Conservation (phyloP, 1,139 yeast species). For the Hanseniaspora sp. region DNA sequence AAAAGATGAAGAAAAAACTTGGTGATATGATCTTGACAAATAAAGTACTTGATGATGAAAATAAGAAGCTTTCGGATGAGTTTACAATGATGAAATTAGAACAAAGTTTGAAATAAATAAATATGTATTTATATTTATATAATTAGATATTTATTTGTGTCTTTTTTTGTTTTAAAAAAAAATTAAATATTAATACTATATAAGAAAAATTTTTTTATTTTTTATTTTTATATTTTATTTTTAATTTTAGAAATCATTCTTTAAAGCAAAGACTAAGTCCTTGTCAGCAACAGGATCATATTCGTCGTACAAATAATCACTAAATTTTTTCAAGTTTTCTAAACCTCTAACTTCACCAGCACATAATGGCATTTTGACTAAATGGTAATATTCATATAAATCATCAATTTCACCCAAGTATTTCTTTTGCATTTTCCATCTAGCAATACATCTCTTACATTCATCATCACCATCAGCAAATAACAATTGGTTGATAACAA, state of each 20-base stretch:
- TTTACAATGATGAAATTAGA: constrained; percentile 12
- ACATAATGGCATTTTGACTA: constrained; percentile 86
- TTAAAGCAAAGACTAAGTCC: constrained; percentile 21
- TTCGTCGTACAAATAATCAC: constrained; percentile 56
- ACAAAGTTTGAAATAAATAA: neutral
- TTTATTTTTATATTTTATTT: too few species aligned
- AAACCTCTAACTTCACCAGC: constrained; percentile 91
- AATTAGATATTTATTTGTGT: too few species aligned
- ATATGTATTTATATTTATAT: neutral
- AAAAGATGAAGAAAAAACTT: constrained; percentile 1
- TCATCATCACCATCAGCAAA: constrained; percentile 59
- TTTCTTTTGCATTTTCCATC: constrained; percentile 93
- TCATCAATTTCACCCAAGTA: constrained; percentile 91
- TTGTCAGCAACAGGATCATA: constrained; percentile 57
- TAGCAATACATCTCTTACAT: constrained; percentile 81
- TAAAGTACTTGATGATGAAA: constrained; percentile 9
- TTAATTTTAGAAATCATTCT: constrained; percentile 9
- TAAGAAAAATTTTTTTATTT: too few species aligned
- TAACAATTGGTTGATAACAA: constrained; percentile 84
- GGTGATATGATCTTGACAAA: constrained; percentile 9
- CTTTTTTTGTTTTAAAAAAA: too few species aligned
- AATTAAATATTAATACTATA: too few species aligned
- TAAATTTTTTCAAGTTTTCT: constrained; percentile 67
- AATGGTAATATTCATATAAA: constrained; percentile 85
- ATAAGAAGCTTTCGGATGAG: constrained; percentile 11